Evolutionary conservation across 441 rosid species (phyloP), one percentile per base, ranked within the genome.

Genomic region (Rhodomyrtus psidioides): DNA sequence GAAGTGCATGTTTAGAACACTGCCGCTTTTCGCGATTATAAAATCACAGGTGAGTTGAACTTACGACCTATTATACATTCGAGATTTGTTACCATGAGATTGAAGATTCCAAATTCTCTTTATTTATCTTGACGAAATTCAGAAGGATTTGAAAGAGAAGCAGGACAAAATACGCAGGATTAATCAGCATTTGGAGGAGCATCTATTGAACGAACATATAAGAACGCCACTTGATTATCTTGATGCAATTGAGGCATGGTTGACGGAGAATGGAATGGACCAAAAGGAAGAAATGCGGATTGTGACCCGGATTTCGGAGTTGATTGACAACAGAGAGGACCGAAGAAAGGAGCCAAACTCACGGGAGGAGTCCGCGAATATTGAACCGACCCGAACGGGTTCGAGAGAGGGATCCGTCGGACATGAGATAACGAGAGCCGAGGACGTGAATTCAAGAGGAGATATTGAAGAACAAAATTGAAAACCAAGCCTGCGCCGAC

Each of bases 1-100:
- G 88, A 93, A 95, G 15, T 95, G 99, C 90, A 95, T 97, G 89
- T 96, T 94, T 90, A 96, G 99, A 86, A 97, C 98, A 83, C 91
- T 97, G 79, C 98, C 98, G 0, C 94, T 96, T 21, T 96, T 95
- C 46, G 99, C 97, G 21, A 91, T 94, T 17, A 95, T 94, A 30
- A 92, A 57, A 57, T 57, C 97, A n/a, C 99, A 95, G 96, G 99
- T 96, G 65, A 55, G 8, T 12, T n/a, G 14, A 49, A 27, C 53
- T 65, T 84, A 28, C n/a, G 83, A 34, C 83, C 24, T 12, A 58
- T 26, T 39, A 42, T 74, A 7, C 28, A 74, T 27, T n/a, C 28
- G 2, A 26, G 60, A 57, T 57, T 10, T 57, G 60, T 2, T 57
- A 23, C 4, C n/a, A 8, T 19, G n/a, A n/a, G 55, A 79, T n/a